These are phyloP conservation scores for Biscutella auriculata DNA, from an alignment of 441 rosid genomes.

Conservation along the genomic window DNA sequence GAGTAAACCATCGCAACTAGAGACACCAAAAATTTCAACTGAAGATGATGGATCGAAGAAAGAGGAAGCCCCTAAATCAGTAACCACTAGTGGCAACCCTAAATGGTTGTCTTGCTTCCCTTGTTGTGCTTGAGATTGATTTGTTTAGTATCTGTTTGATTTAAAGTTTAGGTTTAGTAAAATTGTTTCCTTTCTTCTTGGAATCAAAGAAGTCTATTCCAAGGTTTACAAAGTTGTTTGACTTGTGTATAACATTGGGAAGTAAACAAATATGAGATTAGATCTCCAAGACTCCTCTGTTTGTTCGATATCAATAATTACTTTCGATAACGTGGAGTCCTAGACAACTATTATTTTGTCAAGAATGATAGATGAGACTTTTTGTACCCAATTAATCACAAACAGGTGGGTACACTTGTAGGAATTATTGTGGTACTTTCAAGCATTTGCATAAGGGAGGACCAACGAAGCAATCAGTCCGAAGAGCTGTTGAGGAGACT, in stretches of 20 bases:
- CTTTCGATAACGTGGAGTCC: too few relatives aligned
- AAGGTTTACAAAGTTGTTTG: conserved; percentile 8
- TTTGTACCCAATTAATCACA: background rate
- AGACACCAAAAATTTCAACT: conserved; percentile 21
- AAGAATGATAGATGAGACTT: background rate
- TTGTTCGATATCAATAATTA: too few relatives aligned
- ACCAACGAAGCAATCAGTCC: conserved; percentile 12
- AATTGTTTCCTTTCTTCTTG: background rate
- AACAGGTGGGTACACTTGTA: background rate
- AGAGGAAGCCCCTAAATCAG: conserved; percentile 18
- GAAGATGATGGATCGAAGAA: conserved; percentile 11
- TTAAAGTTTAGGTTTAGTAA: background rate
- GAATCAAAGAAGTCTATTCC: conserved; percentile 15
- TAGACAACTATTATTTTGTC: background rate
- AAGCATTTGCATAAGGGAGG: conserved; percentile 15
- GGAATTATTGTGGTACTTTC: background rate
- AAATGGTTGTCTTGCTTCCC: conserved; percentile 58
- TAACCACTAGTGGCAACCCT: background rate
- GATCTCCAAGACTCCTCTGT: background rate
- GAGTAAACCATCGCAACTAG: conserved; percentile 19
- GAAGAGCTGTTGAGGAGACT: conserved; percentile 9
- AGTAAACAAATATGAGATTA: conserved; percentile 10
- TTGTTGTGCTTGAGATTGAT: conserved; percentile 24
- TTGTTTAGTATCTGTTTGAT: background rate
- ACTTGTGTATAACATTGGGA: conserved; percentile 14